A percentile compares a stretch with the other conserved stretches of the same genome.
Evolutionary conservation across 2,329 filamentous ascomycete species (phyloP).

Genomic region (Arachnomyces sp.): DNA sequence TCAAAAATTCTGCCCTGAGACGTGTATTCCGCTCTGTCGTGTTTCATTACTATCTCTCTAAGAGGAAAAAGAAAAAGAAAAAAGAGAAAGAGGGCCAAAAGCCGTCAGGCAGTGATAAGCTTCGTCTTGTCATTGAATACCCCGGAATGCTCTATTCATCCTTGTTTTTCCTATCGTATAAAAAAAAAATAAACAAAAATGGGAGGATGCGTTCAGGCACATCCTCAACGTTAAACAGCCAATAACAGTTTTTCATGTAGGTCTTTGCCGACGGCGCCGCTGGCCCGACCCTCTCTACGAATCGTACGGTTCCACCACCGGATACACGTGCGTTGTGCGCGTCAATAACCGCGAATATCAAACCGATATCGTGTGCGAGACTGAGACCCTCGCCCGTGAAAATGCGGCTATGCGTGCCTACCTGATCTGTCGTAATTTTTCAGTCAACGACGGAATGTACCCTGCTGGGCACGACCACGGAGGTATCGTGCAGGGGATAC

Average conservation of each 20-base stretch:
- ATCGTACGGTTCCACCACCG: slow-evolving; percentile 63
- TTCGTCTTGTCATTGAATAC: too few species aligned
- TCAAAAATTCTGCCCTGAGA: too few species aligned
- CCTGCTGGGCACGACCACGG: slow-evolving; percentile 49
- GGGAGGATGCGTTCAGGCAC: slow-evolving; percentile 1
- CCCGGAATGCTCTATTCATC: too few species aligned
- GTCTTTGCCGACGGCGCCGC: slow-evolving; percentile 86
- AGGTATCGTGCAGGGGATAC: slow-evolving; percentile 52
- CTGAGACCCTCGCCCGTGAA: slow-evolving; percentile 76
- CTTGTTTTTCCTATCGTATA: not conserved
- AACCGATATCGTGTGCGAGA: slow-evolving; percentile 77
- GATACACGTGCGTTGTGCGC: slow-evolving; percentile 82
- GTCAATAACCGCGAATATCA: slow-evolving; percentile 97
- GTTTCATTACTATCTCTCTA: too few species aligned
- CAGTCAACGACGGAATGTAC: slow-evolving; percentile 89
- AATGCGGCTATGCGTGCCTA: slow-evolving; percentile 93
- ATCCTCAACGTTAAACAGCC: slow-evolving; percentile 20
- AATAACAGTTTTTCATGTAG: slow-evolving; percentile 46
- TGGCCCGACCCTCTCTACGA: slow-evolving; percentile 90
- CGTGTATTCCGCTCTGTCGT: too few species aligned
- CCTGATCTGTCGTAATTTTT: slow-evolving; percentile 97
- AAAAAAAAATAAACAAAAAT: slow-evolving; percentile 2
- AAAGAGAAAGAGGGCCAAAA: not conserved
- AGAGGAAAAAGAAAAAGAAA: too few species aligned
- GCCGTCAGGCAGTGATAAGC: too few species aligned